Evolutionary conservation across 1,284 basidiomycete genomes (phyloP).

Genomic region (Agroathelia rolfsii): DNA sequence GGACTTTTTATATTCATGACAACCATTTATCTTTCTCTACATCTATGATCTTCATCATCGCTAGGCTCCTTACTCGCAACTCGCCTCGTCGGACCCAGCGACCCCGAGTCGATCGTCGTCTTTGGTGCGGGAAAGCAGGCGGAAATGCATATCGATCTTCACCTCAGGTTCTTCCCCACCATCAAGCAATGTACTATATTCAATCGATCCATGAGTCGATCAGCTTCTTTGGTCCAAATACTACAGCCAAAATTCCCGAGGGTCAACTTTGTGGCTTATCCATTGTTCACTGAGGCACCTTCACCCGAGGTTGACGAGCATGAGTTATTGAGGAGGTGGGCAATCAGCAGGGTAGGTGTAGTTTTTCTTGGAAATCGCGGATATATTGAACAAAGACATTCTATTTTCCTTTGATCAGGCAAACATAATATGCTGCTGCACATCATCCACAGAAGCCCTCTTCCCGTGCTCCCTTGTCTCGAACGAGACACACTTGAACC

Average conservation of each 20-base stretch:
- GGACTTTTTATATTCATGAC: not conserved
- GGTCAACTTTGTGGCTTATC: conserved; percentile 22
- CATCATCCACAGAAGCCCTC: conserved; percentile 60
- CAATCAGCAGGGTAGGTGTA: too few relatives aligned
- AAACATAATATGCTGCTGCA: conserved; percentile 66
- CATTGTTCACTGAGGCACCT: conserved; percentile 11
- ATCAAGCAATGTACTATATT: conserved; percentile 50
- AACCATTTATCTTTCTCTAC: not conserved
- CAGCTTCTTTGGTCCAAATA: conserved; percentile 28
- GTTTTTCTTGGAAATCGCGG: conserved; percentile 16
- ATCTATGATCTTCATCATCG: conserved; percentile 1
- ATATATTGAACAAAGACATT: conserved; percentile 13
- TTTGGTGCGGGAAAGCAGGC: conserved; percentile 75
- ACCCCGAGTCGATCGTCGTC: conserved; percentile 43
- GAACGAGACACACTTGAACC: conserved; percentile 57
- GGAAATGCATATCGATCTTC: conserved; percentile 53
- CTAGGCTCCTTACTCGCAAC: conserved; percentile 68
- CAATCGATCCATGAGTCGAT: conserved; percentile 53
- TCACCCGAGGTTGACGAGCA: conserved; percentile 7
- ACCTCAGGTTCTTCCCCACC: conserved; percentile 47
- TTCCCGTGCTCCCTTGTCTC: conserved; percentile 57
- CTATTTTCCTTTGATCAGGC: conserved; percentile 31
- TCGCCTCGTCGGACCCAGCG: conserved; percentile 32
- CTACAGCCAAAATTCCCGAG: conserved; percentile 33
- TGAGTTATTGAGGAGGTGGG: too few relatives aligned